phyloP scores from a whole-genome alignment of 768 basidiomycete genomes.

The Rhizopogon rudus region DNA sequence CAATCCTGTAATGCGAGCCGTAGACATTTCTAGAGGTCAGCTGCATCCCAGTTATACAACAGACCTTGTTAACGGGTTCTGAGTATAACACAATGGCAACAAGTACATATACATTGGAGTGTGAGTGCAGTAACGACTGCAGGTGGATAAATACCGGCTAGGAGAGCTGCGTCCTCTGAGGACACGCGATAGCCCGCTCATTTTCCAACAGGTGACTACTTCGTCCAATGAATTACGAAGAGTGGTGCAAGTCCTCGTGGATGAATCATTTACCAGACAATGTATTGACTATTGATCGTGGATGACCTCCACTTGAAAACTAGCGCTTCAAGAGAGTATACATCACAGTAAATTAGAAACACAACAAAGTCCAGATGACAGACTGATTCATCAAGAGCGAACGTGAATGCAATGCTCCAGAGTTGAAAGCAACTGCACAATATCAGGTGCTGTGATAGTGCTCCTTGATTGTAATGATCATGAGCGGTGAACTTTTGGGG shows the following conservation, averaged over 20 bases:
- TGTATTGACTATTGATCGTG: no score
- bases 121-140: not conserved
- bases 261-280: not conserved
- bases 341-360: no score
- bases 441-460: not conserved
- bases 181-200: constrained; percentile 17
- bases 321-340: no score
- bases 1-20: constrained; percentile 14
- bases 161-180: not conserved
- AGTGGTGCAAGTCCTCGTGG: not conserved
- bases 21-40: constrained; percentile 17
- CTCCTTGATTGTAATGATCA: constrained; percentile 7
- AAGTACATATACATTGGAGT: not conserved
- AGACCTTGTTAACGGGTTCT: not conserved
- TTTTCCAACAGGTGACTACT: constrained; percentile 5
- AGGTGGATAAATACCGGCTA: not conserved
- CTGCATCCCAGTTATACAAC: not conserved
- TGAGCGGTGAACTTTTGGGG: constrained; percentile 47
- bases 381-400: not conserved
- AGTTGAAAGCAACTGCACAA: no score
- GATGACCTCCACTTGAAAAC: no score
- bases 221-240: constrained; percentile 11
- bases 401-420: not conserved
- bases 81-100: not conserved
- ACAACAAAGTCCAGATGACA: not conserved